Evolutionary conservation across 768 basidiomycete species (phyloP), one percentile per base, ranked within the genome.

Genomic region (Phaffia tasmanica): DNA sequence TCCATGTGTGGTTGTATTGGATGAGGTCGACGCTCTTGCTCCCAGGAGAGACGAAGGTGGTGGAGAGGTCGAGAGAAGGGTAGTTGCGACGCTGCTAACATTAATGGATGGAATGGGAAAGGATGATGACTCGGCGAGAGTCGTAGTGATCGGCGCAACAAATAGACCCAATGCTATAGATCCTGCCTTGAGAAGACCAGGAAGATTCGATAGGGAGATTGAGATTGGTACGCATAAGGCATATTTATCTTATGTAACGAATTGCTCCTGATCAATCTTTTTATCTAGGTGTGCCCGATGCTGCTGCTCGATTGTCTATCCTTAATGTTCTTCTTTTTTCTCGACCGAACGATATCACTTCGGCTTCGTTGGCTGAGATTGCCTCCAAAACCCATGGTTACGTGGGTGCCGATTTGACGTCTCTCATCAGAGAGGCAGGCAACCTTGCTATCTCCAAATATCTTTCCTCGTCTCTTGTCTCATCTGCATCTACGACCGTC

Each of bases 151-250:
- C 68, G 95, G 90, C 0, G 95, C 95, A 0, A 98, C 92, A 1
- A 95, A 97, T 75, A 81, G 92, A 25, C 92, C 89, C 6, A 95
- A 97, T 72, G 89, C 92, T 14, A 92, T 97, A 60, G 92, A 97
- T 74, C 92, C 93, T 54, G 92, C 92, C 0, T 78, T 97, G 61
- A 79, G 92, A 58, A 78, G 92, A 42, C 92, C 92, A 18, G 92
- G 92, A 4, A 79, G 92, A 68, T 94, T 97, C 73, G 92, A 97
- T 76, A 81, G 89, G 69, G 94, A 98, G 76, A 87, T 98, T 54
- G 94, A 98, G 75, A 92, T 98, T 70, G 92, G 93, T 84, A 68
- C 71, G 80, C 74, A 19, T 14, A 51, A 21, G 60, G 53, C 15
- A 23, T 21, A 29, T 29, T 53, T 42, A 25, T n/a, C 30, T 50